Evolutionary conservation across 257 asterid species (phyloP), one percentile per base, ranked within the genome.

Genomic region (Eucommia ulmoides): DNA sequence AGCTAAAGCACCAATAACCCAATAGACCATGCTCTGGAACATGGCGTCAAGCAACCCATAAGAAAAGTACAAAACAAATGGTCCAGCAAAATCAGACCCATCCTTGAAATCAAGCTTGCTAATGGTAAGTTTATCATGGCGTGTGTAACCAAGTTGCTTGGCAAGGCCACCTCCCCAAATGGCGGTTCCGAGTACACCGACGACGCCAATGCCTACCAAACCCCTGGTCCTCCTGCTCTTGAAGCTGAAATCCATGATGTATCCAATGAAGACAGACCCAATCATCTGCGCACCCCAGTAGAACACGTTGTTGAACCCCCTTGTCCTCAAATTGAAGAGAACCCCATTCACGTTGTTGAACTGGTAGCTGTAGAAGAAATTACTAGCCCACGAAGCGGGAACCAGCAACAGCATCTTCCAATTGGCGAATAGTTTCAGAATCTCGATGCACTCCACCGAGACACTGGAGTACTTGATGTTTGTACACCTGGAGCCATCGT

Each of bases 321-420:
- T 68, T 1, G 96, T 86, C 56, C 99, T 68, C 42, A 91, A 53
- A 71, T 79, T 86, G 56, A 91, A 91, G 67, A 91, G 29, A 20
- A 45, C 73, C 9, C 79, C 94, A 19, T 86, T 91, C 3, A 91
- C 99, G 52, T 91, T 86, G 33, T 67, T 91, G 46, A 91, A 91
- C 63, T 91, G 99, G 53, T 91, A 91, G 21, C 83, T 86, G 19
- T 91, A 91, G 52, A 91, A 91, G 49, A 86, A 91, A 23, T 91
- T 86, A 53, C 96, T 91, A 12, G 89, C 93, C 96, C 93, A 86
- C 1, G 95, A 75, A 0, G 95, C 99, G 0, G 99, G 96, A 56
- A 91, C 70, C 50, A 91, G 68, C 38, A 91, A 48, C 60, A 86
- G 11, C 99, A 91, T 86, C 61, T 67, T 86, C 96, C 99, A 83